Evolutionary conservation across 2,329 filamentous ascomycete species (phyloP).

Genomic region (Pseudogymnoascus sp.): DNA sequence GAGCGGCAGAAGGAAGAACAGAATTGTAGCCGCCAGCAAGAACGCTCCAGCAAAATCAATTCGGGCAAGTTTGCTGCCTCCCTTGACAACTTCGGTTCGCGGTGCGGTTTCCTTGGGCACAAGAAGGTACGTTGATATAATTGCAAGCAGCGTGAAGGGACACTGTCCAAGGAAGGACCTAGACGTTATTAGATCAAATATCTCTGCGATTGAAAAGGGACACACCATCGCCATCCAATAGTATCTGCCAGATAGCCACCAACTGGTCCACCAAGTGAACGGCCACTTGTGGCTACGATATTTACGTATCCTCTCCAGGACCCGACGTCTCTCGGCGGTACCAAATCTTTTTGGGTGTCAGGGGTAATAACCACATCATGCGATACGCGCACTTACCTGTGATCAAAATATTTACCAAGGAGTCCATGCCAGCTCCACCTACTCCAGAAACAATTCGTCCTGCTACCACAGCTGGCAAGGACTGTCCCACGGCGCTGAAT

Average conservation of each 20-base stretch:
- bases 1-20: conserved; percentile 37
- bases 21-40: conserved; percentile 36
- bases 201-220: background rate
- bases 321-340: conserved; percentile 44
- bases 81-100: conserved; percentile 6
- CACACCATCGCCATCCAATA: conserved; percentile 55
- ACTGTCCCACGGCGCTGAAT: conserved; percentile 36
- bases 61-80: conserved; percentile 34
- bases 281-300: conserved; percentile 41
- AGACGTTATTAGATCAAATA: background rate
- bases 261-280: conserved; percentile 45
- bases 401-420: conserved; percentile 44
- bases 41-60: conserved; percentile 52
- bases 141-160: background rate
- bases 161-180: background rate
- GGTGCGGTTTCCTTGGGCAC: conserved; percentile 9
- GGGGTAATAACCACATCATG: background rate
- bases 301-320: conserved; percentile 48
- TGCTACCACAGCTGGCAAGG: conserved; percentile 41
- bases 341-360: conserved; percentile 32
- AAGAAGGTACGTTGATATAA: conserved; percentile 14
- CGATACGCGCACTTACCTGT: conserved; percentile 31
- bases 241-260: conserved; percentile 52
- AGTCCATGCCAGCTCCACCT: conserved; percentile 43
- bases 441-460: conserved; percentile 45